Evolutionary conservation across 192 early-diverging fungal species (phyloP).

Genomic region (Phlyctochytrium bullatum): DNA sequence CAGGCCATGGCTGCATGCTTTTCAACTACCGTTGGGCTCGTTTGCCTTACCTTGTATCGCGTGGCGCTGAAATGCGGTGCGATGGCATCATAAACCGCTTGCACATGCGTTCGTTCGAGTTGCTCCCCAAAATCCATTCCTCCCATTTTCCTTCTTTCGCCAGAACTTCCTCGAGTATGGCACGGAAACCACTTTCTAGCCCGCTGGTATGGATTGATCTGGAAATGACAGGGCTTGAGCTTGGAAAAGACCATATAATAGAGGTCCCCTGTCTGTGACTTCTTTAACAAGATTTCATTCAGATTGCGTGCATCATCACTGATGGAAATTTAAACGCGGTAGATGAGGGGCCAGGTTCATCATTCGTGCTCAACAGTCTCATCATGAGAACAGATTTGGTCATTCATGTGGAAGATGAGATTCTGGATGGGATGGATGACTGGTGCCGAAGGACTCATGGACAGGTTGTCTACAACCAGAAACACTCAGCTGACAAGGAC

Average conservation of each 20-base stretch:
- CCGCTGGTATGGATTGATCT: conserved; percentile 86
- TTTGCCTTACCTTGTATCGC: conserved; percentile 72
- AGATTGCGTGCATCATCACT: conserved; percentile 87
- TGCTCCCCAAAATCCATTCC: conserved; percentile 1
- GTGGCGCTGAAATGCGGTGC: conserved; percentile 92
- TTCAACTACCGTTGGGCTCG: conserved; percentile 16
- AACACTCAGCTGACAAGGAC: not conserved
- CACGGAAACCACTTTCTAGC: conserved; percentile 18
- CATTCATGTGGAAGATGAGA: conserved; percentile 38
- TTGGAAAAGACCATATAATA: conserved; percentile 40
- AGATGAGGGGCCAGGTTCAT: conserved; percentile 54
- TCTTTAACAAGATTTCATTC: conserved; percentile 21
- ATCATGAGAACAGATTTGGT: conserved; percentile 14
- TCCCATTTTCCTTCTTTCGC: not conserved
- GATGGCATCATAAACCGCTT: conserved; percentile 88
- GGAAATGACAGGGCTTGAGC: conserved; percentile 76
- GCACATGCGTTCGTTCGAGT: conserved; percentile 78
- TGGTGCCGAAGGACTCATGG: conserved; percentile 90
- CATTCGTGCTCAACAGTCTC: too few relatives aligned
- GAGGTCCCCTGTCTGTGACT: not conserved
- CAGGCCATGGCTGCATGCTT: conserved; percentile 82
- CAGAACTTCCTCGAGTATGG: not conserved
- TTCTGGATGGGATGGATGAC: conserved; percentile 86
- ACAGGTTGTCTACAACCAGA: conserved; percentile 32
- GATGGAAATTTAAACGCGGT: conserved; percentile 82